phyloP scores from a whole-genome alignment of 352 stramenopile genomes.

The Globisporangium viniferum region DNA sequence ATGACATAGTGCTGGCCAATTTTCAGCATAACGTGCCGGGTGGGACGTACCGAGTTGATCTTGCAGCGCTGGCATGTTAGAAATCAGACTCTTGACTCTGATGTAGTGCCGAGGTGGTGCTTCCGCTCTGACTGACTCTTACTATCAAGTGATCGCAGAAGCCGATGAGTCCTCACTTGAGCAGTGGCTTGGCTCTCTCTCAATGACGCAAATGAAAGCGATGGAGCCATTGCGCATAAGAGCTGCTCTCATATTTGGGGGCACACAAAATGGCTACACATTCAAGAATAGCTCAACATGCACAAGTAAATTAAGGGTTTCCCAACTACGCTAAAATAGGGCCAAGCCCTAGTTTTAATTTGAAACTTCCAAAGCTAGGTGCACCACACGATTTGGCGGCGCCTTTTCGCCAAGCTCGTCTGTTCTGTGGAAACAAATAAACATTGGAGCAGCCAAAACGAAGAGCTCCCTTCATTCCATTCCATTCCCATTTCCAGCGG shows the following conservation, averaged over 20 bases:
- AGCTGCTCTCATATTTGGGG: neutral
- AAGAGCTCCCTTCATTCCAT: neutral
- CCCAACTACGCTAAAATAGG: neutral
- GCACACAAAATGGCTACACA: slow-evolving; percentile 2
- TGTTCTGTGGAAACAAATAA: neutral
- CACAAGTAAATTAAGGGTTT: neutral
- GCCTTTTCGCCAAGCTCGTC: neutral
- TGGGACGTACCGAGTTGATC: slow-evolving; percentile 33
- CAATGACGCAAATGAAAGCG: neutral
- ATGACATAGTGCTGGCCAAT: neutral
- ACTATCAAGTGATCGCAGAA: neutral
- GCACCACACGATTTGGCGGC: neutral
- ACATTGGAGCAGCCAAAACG: neutral
- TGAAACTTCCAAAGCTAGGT: neutral
- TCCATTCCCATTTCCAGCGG: neutral
- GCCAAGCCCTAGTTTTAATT: neutral
- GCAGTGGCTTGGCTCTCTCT: neutral
- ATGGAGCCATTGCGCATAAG: neutral
- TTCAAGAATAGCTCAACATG: neutral
- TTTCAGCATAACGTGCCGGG: neutral
- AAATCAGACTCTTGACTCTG: neutral
- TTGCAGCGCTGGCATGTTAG: slow-evolving; percentile 36
- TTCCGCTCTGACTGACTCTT: neutral
- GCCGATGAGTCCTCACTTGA: neutral
- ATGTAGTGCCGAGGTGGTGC: neutral